Base-by-base conservation (phyloP, 2,329 filamentous ascomycete genomes). In the Colletotrichum nymphaeae region DNA sequence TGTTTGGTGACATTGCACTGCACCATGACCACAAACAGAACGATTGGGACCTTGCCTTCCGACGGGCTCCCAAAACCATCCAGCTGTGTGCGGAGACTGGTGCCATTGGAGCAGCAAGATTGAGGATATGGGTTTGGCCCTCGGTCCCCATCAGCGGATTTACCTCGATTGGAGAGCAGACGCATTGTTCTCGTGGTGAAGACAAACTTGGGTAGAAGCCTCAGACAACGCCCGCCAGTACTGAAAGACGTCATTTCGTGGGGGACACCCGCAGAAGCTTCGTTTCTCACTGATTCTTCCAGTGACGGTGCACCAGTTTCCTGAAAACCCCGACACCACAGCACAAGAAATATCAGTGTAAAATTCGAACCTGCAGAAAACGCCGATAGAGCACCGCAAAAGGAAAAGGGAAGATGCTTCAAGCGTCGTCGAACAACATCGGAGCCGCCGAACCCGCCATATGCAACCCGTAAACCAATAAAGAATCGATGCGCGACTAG, bases 401-500 rank as follows among this genome's bases (percentile, higher is more conserved):
- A 19, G 4, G 42, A 7, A 6, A 49, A 49, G 8, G 42, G 5
- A 49, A 22, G 9, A n/a, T 9, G 42, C 42, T 49, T 46, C 19
- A 22, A 49, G 42, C 42, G 42, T 49, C 57, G 60, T 42, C 37
- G 37, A 42, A 49, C 37, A 14, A 46, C 60, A 57, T 70, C 71
- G 71, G 71, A 60, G 24, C 67, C 37, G 56, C 71, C 67, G 71
- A 73, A 30, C 28, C 67, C 67, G 22, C 56, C 37, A 57, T 11
- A 5, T 49, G 42, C 37, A 16, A 26, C 22, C 22, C 24, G 14
- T 60, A 42, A 49, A 49, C 42, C 56, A 69, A 72, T 69, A 73
- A 73, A 73, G 70, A 28, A 71, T 49, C 60, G 42, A 63, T 56
- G 60, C 35, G 28, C 53, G 16, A 57, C 67, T 73, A 71, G 71